phyloP scores from a whole-genome alignment of 148 eudicot species.

The Hydrangea macrophylla region DNA sequence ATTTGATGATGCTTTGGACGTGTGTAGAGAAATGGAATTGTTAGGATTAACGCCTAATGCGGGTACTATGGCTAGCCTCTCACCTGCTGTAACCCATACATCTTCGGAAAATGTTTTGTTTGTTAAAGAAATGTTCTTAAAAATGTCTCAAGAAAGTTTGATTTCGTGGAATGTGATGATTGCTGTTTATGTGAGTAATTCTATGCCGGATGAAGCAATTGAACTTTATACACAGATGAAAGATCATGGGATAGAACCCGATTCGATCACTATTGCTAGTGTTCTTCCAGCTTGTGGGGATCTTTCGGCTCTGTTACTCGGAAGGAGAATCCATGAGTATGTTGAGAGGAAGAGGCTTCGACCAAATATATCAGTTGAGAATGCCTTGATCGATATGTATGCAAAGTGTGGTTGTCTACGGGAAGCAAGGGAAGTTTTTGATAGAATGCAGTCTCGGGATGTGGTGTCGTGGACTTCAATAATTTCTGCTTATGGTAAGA shows the following conservation, averaged over 20 bases:
- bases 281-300: conserved; percentile 90
- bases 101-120: conserved; percentile 46
- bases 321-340: conserved; percentile 55
- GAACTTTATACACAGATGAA: conserved; percentile 61
- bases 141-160: conserved; percentile 35
- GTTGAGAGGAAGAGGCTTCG: conserved; percentile 43
- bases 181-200: conserved; percentile 64
- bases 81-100: conserved; percentile 66
- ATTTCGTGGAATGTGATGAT: conserved; percentile 88
- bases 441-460: conserved; percentile 51
- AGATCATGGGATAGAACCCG: conserved; percentile 49
- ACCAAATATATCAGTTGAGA: conserved; percentile 65
- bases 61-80: conserved; percentile 74
- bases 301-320: conserved; percentile 64
- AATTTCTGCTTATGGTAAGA: conserved; percentile 73
- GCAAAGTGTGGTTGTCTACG: conserved; percentile 71
- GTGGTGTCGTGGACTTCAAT: conserved; percentile 87
- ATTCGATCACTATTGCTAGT: conserved; percentile 64
- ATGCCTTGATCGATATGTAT: conserved; percentile 84
- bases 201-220: conserved; percentile 67
- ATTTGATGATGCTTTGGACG: conserved; percentile 65
- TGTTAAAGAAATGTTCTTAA: conserved; percentile 51
- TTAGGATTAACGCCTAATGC: conserved; percentile 46
- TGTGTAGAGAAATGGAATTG: conserved; percentile 58
- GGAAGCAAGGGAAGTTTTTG: conserved; percentile 70